These are phyloP conservation scores for Yamadazyma scolyti DNA, from an alignment of 805 yeast species.

Conservation along the genomic window DNA sequence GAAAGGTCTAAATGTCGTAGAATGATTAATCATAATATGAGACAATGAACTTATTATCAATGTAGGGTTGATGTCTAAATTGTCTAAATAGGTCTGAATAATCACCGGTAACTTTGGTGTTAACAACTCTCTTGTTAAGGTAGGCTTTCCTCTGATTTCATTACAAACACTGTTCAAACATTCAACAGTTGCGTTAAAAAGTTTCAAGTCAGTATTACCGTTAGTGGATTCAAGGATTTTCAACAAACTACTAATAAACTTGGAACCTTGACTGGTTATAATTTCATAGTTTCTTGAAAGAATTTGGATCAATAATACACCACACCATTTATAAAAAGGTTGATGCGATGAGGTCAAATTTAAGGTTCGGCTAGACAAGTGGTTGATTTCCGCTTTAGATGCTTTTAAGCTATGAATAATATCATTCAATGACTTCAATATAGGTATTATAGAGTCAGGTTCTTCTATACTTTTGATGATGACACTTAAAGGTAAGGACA, in stretches of 20 bases:
- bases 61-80: constrained; percentile 24
- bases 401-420: constrained; percentile 33
- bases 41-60: constrained; percentile 31
- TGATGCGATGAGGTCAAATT: constrained; percentile 25
- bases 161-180: constrained; percentile 39
- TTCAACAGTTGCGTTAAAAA: constrained; percentile 34
- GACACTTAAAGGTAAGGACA: constrained; percentile 9
- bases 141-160: constrained; percentile 72
- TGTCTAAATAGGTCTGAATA: constrained; percentile 50
- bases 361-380: constrained; percentile 41
- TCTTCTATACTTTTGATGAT: constrained; percentile 20
- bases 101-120: constrained; percentile 74
- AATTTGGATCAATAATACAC: constrained; percentile 49
- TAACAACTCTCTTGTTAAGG: constrained; percentile 75
- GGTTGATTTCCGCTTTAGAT: constrained; percentile 48
- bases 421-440: constrained; percentile 25
- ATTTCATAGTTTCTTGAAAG: constrained; percentile 34
- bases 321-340: constrained; percentile 54
- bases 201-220: constrained; percentile 27
- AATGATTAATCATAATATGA: constrained; percentile 49
- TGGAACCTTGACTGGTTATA: constrained; percentile 39
- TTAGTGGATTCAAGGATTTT: constrained; percentile 38
- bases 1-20: constrained; percentile 81
- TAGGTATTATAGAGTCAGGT: constrained; percentile 26
- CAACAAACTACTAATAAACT: constrained; percentile 36